A percentile compares a stretch with the other conserved stretches of the same genome.
These are phyloP conservation scores for Euptelea pleiosperma DNA, from an alignment of 164 flowering plant species.

Conservation along the genomic window DNA sequence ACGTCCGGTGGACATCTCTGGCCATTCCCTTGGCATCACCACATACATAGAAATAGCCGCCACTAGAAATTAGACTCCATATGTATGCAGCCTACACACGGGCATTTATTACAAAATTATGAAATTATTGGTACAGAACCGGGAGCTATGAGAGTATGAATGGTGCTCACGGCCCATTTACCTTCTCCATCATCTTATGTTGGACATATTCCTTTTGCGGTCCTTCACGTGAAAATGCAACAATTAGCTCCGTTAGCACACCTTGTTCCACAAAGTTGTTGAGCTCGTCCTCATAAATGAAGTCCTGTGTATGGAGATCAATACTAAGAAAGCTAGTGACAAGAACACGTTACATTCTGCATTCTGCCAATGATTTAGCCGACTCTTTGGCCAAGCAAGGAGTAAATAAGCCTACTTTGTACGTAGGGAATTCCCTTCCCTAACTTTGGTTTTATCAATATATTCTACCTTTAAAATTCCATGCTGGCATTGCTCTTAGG, in stretches of 20 bases:
- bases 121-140: not conserved
- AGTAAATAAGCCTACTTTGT: too few relatives aligned
- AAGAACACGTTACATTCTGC: too few relatives aligned
- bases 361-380: not conserved
- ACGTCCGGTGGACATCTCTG: conserved; percentile 79
- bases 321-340: not conserved
- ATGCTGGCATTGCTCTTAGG: too few relatives aligned
- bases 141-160: not conserved
- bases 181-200: conserved; percentile 83
- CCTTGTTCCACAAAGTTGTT: conserved; percentile 59
- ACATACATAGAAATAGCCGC: conserved; percentile 79
- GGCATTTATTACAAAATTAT: not conserved
- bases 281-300: conserved; percentile 87
- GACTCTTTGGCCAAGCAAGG: not conserved
- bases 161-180: conserved; percentile 12
- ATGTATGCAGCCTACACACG: conserved; percentile 55
- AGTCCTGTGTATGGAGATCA: conserved; percentile 50
- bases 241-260: conserved; percentile 63
- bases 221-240: conserved; percentile 94
- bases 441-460: too few relatives aligned
- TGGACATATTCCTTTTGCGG: conserved; percentile 86
- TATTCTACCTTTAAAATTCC: too few relatives aligned
- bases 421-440: too few relatives aligned
- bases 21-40: conserved; percentile 99
- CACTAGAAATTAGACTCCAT: conserved; percentile 64